These are phyloP conservation scores for Coniella vitis DNA, from an alignment of 2,329 filamentous ascomycete species.

Conservation along the genomic window DNA sequence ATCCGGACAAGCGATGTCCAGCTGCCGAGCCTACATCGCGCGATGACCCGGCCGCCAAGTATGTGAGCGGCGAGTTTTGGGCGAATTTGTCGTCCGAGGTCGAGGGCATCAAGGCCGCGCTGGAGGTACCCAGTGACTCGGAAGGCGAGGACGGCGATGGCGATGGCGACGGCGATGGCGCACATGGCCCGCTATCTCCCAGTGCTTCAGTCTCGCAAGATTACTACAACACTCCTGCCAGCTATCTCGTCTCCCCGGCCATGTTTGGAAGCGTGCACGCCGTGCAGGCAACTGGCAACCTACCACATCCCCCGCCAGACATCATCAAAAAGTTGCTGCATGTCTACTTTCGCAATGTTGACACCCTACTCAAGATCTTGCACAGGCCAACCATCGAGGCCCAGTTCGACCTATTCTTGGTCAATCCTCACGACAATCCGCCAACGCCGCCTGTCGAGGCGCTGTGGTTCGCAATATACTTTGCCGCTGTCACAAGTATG, in stretches of 20 bases:
- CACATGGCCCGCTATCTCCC: slow-evolving; percentile 24
- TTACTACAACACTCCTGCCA: slow-evolving; percentile 6
- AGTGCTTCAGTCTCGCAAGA: slow-evolving; percentile 18
- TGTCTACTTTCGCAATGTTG: slow-evolving; percentile 34
- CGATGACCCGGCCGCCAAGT: slow-evolving; percentile 22
- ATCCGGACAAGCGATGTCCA: slow-evolving; percentile 10
- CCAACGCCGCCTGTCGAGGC: slow-evolving; percentile 24
- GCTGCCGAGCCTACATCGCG: slow-evolving; percentile 5
- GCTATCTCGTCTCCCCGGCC: slow-evolving; percentile 2
- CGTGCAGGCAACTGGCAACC: slow-evolving; percentile 1
- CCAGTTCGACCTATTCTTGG: slow-evolving; percentile 23
- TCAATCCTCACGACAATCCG: slow-evolving; percentile 19
- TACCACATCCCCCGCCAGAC: slow-evolving; percentile 30
- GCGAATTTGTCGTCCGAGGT: slow-evolving; percentile 36
- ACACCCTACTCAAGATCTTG: slow-evolving; percentile 37
- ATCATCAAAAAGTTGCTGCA: slow-evolving; percentile 31
- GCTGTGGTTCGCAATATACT: slow-evolving; percentile 37
- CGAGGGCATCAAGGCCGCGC: slow-evolving; percentile 35
- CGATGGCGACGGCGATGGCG: slow-evolving; percentile 18
- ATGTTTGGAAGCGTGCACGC: slow-evolving; percentile 5
- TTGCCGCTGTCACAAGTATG: slow-evolving; percentile 31
- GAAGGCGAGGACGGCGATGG: slow-evolving; percentile 28
- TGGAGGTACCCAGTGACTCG: slow-evolving; percentile 35
- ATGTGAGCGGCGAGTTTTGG: slow-evolving; percentile 39
- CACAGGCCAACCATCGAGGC: slow-evolving; percentile 33